Evolutionary conservation across 179 eudicot species (phyloP).

Genomic region (Silene noctiflora): DNA sequence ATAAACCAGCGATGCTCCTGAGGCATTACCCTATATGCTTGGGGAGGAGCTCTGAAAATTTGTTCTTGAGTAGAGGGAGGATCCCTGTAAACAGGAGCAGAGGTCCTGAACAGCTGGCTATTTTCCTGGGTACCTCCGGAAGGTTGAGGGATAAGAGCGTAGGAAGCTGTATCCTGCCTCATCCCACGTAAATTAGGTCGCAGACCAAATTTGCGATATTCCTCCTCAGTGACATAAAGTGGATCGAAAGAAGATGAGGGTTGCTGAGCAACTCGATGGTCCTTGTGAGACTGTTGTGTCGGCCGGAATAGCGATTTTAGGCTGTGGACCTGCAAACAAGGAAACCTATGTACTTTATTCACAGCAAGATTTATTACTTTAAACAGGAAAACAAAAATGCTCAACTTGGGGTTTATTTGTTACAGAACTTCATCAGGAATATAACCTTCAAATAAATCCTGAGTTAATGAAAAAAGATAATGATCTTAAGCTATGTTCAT

Average conservation of each 20-base stretch:
- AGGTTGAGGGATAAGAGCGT: slow-evolving; percentile 22
- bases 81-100: slow-evolving; percentile 11
- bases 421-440: not conserved
- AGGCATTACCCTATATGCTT: not conserved
- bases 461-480: not conserved
- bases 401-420: not conserved
- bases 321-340: slow-evolving; percentile 53
- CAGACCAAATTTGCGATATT: slow-evolving; percentile 37
- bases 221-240: slow-evolving; percentile 30
- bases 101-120: slow-evolving; percentile 27
- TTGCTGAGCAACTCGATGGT: slow-evolving; percentile 27
- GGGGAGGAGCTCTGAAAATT: slow-evolving; percentile 9
- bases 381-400: not conserved
- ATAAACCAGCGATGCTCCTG: not conserved
- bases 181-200: slow-evolving; percentile 20
- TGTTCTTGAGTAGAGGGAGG: not conserved
- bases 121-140: slow-evolving; percentile 24
- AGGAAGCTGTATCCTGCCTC: slow-evolving; percentile 16
- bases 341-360: slow-evolving; percentile 1
- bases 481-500: not conserved
- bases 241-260: slow-evolving; percentile 25
- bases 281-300: slow-evolving; percentile 29
- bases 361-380: not conserved
- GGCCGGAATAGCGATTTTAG: slow-evolving; percentile 49
- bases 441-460: not conserved